Percentiles rank a stretch among this genome's conserved stretches.
Evolutionary conservation across 495 filamentous ascomycete genomes (phyloP).

Genomic region (Penicillium fimorum): DNA sequence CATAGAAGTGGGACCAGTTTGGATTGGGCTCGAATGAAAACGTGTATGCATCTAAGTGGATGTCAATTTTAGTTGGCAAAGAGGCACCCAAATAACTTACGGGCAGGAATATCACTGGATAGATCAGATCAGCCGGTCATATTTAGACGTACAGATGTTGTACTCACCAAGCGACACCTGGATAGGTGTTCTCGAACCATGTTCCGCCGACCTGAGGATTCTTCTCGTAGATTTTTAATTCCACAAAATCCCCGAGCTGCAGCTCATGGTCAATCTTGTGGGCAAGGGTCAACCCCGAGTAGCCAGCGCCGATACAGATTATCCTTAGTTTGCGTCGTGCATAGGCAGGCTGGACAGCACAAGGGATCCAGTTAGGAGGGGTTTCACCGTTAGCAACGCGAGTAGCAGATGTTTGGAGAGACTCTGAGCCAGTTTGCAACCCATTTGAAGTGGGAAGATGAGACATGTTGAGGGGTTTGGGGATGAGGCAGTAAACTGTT

Average conservation of each 20-base stretch:
- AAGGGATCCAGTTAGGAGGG: not conserved
- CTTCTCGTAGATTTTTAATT: slow-evolving; percentile 38
- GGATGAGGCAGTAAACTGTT: not conserved
- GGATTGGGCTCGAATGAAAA: slow-evolving; percentile 61
- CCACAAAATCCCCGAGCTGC: slow-evolving; percentile 18
- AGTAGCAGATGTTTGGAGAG: not conserved
- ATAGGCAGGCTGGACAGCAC: not conserved
- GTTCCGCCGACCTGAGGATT: slow-evolving; percentile 40
- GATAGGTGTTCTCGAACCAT: slow-evolving; percentile 43
- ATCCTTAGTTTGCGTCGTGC: slow-evolving; percentile 30
- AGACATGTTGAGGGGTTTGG: not conserved
- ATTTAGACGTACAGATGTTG: not conserved
- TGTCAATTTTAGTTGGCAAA: not conserved
- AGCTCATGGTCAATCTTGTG: slow-evolving; percentile 30
- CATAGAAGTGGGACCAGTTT: slow-evolving; percentile 59
- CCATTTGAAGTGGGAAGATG: too few species aligned
- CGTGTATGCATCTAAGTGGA: slow-evolving; percentile 28
- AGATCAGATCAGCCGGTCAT: not conserved
- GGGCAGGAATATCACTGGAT: slow-evolving; percentile 24
- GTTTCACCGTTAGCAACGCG: slow-evolving; percentile 1
- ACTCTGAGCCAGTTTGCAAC: not conserved
- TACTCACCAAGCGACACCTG: slow-evolving; percentile 30
- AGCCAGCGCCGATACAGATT: slow-evolving; percentile 41
- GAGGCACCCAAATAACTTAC: not conserved
- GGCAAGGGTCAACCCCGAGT: slow-evolving; percentile 36